Conservation (phyloP, 1,139 yeast species). For the Debaryomyces coudertii region DNA sequence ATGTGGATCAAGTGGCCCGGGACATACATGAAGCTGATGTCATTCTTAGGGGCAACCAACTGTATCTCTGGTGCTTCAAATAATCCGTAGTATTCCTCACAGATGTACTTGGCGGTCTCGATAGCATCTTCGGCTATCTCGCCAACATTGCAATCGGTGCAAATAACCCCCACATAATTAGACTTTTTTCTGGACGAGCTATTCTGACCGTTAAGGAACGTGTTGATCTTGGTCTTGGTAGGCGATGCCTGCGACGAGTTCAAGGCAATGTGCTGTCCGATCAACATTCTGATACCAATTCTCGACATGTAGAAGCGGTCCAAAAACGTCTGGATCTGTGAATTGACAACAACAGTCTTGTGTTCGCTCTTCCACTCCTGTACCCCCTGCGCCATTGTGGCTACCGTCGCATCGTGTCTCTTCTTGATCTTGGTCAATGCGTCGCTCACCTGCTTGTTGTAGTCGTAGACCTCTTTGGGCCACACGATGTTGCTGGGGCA, state of each 20-base stretch:
- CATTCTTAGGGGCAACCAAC: slow-evolving; percentile 68
- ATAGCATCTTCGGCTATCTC: slow-evolving; percentile 84
- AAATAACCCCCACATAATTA: slow-evolving; percentile 80
- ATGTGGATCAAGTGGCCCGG: slow-evolving; percentile 90
- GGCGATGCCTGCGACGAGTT: slow-evolving; percentile 64
- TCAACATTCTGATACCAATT: slow-evolving; percentile 85
- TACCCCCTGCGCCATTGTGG: slow-evolving; percentile 91
- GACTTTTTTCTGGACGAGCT: slow-evolving; percentile 30
- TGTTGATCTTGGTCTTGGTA: slow-evolving; percentile 41
- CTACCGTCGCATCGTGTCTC: slow-evolving; percentile 91
- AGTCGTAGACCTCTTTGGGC: slow-evolving; percentile 78
- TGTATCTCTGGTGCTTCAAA: slow-evolving; percentile 83
- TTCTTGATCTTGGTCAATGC: slow-evolving; percentile 71
- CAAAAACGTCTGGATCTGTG: slow-evolving; percentile 73
- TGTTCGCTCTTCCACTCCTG: slow-evolving; percentile 79
- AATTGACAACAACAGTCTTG: slow-evolving; percentile 52
- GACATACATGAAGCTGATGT: slow-evolving; percentile 78
- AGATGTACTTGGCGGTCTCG: slow-evolving; percentile 82
- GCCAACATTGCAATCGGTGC: slow-evolving; percentile 76
- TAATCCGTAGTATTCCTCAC: slow-evolving; percentile 85
- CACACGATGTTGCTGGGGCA: slow-evolving; percentile 57
- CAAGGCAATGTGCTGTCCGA: slow-evolving; percentile 86
- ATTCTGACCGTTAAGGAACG: slow-evolving; percentile 36
- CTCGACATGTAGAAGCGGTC: slow-evolving; percentile 86
- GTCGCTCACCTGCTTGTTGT: slow-evolving; percentile 68